Evolutionary conservation across 129 eudicot genomes (phyloP), one percentile per base, ranked within the genome.

Genomic region (Flaveria linearis): DNA sequence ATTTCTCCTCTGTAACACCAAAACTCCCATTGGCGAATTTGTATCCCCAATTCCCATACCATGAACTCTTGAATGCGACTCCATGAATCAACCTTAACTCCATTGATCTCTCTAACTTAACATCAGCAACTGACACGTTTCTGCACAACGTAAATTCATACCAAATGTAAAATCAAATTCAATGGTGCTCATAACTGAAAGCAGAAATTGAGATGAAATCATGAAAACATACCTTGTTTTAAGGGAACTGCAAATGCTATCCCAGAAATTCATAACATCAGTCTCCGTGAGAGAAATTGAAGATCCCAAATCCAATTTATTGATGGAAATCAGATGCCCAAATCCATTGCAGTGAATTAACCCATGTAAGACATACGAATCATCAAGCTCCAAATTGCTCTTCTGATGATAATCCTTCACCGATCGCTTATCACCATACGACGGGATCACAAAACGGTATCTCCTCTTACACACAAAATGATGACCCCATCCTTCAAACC

Each of bases 271-370:
- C 96, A 87, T 86, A 61, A 85, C 64, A 26, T 86, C 86, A 25
- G 68, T 71, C 42, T 82, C 86, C 10, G 66, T 58, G 20, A 75
- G 76, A n/a, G 71, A 84, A 71, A 63, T 78, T 6, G 88, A 30
- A 67, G 80, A 88, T 9, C 70, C 76, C 25, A 52, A 55, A 76
- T 78, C 64, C 10, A 69, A 26, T 18, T 83, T 82, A 72, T 88
- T 84, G 72, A 90, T 16, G 23, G 86, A 78, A 22, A 90, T 39
- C 30, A 90, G 86, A 84, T 88, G 96, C 52, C 96, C 96, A 62
- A 77, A 90, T 0, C 96, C 96, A 70, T 90, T 90, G 75, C 96
- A 88, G 39, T 90, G 96, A 61, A 90, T 73, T 78, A 90, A 80
- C 63, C 93, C 96, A 45, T 86, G 86, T 58, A 90, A 82, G 9